These are phyloP conservation scores for Diutina scorzettiae DNA, from an alignment of 1,139 yeast genomes.

Conservation along the genomic window DNA sequence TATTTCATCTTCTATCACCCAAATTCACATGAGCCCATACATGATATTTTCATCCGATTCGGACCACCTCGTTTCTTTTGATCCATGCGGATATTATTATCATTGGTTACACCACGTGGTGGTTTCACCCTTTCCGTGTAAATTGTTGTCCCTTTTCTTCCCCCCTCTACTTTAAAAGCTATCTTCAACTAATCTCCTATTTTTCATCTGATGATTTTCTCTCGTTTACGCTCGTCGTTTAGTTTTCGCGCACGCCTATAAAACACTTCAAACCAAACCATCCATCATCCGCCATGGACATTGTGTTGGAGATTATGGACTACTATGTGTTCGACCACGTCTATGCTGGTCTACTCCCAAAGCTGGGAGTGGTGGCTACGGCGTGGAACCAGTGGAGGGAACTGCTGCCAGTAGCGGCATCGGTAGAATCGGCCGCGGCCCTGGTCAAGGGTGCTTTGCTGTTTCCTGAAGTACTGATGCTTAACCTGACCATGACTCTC, in stretches of 20 bases:
- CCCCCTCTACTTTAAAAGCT: too few relatives aligned
- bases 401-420: conserved; percentile 10
- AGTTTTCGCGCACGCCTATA: background rate
- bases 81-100: too few relatives aligned
- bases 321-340: conserved; percentile 57
- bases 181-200: too few relatives aligned
- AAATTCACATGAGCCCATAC: too few relatives aligned
- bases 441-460: background rate
- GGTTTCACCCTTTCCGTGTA: too few relatives aligned
- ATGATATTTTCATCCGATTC: too few relatives aligned
- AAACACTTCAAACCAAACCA: background rate
- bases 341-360: conserved; percentile 43
- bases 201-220: too few relatives aligned
- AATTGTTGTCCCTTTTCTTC: too few relatives aligned
- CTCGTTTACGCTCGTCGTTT: too few relatives aligned
- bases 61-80: too few relatives aligned
- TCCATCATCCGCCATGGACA: conserved; percentile 58
- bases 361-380: conserved; percentile 16
- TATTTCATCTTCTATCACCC: too few relatives aligned
- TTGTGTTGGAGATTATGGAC: conserved; percentile 72
- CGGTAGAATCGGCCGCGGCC: background rate
- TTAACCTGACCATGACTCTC: background rate
- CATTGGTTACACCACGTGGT: too few relatives aligned
- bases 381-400: conserved; percentile 7
- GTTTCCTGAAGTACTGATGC: background rate